These are phyloP conservation scores for Ceratobasidium sp. DNA, from an alignment of 1,284 basidiomycete genomes.

Conservation along the genomic window DNA sequence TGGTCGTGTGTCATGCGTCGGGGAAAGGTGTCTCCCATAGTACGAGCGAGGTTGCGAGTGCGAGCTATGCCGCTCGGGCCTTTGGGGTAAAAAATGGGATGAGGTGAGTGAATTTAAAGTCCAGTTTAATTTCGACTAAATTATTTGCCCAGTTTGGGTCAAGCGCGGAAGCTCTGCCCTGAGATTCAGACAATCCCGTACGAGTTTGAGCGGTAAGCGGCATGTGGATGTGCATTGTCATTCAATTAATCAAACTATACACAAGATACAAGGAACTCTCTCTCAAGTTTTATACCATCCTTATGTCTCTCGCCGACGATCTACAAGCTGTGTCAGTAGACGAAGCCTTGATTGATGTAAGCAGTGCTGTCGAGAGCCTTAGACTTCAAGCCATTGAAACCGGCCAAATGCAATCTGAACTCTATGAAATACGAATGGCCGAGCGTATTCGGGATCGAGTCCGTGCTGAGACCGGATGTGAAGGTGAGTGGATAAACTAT, in stretches of 20 bases:
- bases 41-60: conserved; percentile 93
- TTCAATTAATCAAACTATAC: neutral
- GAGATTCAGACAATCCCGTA: conserved; percentile 84
- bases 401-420: conserved; percentile 5
- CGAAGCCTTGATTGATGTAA: conserved; percentile 91
- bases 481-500: conserved; percentile 59
- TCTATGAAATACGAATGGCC: conserved; percentile 74
- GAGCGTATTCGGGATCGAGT: conserved; percentile 82
- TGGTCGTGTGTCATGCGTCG: conserved; percentile 93
- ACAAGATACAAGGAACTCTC: conserved; percentile 81
- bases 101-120: conserved; percentile 61
- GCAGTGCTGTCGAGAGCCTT: conserved; percentile 55
- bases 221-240: neutral
- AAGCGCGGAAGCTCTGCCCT: conserved; percentile 81
- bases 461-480: conserved; percentile 77
- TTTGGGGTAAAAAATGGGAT: conserved; percentile 94
- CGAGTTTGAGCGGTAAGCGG: conserved; percentile 74
- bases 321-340: conserved; percentile 96
- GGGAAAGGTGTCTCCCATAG: conserved; percentile 61
- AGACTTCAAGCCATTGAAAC: conserved; percentile 42
- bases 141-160: conserved; percentile 73
- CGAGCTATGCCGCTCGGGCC: conserved; percentile 89
- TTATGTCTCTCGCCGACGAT: conserved; percentile 89
- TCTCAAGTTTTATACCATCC: conserved; percentile 87
- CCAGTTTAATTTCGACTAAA: neutral